Conservation (phyloP, 495 filamentous ascomycete species). For the Talaromyces thailandensis region DNA sequence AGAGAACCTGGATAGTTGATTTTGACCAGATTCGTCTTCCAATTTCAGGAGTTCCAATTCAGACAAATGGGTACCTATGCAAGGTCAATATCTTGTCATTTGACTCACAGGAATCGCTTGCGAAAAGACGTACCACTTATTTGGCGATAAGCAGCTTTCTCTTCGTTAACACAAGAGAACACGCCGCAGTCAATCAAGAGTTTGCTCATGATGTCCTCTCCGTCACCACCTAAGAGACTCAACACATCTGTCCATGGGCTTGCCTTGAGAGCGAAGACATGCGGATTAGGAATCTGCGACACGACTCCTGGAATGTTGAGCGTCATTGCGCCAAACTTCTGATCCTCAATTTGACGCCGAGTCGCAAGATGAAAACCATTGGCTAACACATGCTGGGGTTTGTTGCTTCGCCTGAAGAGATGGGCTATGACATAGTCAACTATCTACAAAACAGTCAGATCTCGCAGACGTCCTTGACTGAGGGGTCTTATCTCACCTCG, state of each 20-base stretch:
- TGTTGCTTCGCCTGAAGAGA: conserved; percentile 55
- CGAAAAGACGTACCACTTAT: conserved; percentile 53
- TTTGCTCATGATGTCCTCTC: conserved; percentile 74
- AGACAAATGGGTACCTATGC: conserved; percentile 25
- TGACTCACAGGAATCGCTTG: neutral
- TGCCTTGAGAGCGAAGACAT: conserved; percentile 60
- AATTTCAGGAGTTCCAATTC: conserved; percentile 24
- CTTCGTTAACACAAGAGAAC: conserved; percentile 54
- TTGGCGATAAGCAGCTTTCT: conserved; percentile 61
- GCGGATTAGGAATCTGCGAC: conserved; percentile 53
- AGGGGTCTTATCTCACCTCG: conserved; percentile 42
- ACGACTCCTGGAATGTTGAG: conserved; percentile 45
- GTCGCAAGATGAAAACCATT: conserved; percentile 57
- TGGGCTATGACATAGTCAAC: conserved; percentile 75
- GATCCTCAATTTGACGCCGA: conserved; percentile 12
- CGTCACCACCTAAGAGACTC: conserved; percentile 60
- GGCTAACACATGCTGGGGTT: conserved; percentile 64
- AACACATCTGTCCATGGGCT: conserved; percentile 66
- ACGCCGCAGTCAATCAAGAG: conserved; percentile 72
- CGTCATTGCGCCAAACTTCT: conserved; percentile 20
- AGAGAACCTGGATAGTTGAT: neutral
- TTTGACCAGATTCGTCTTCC: neutral
- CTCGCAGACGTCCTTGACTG: neutral
- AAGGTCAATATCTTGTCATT: neutral
- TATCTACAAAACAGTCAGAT: conserved; percentile 45